phyloP scores from a whole-genome alignment of 306 rosid genomes.

The Erythrophleum fordii region DNA sequence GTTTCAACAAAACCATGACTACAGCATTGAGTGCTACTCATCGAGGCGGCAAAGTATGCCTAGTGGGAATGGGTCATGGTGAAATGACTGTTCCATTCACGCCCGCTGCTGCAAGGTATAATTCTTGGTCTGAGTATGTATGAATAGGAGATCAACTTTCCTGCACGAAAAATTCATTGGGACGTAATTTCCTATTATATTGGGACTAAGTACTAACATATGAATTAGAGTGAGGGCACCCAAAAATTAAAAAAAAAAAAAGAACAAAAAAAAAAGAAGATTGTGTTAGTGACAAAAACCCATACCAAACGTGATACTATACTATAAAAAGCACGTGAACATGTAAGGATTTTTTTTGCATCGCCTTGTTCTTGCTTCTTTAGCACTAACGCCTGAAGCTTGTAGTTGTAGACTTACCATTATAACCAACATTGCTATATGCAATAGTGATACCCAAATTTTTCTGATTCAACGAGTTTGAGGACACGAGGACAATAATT shows the following conservation, averaged over 20 bases:
- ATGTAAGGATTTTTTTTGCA: not conserved
- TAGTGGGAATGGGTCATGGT: conserved; percentile 81
- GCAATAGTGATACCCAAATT: not conserved
- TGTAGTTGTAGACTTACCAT: not conserved
- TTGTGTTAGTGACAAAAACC: too few relatives aligned
- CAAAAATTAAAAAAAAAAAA: too few relatives aligned
- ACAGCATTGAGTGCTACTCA: conserved; percentile 77
- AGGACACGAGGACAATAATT: not conserved
- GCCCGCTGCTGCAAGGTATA: conserved; percentile 80
- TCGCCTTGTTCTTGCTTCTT: not conserved
- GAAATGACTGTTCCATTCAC: conserved; percentile 89
- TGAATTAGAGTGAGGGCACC: too few relatives aligned
- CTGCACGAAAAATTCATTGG: not conserved
- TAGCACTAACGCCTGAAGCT: not conserved
- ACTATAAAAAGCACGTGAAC: not conserved
- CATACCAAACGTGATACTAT: not conserved
- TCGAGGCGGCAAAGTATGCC: conserved; percentile 89
- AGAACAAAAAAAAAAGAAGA: too few relatives aligned
- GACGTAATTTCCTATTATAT: not conserved
- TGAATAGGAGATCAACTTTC: not conserved
- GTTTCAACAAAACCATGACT: conserved; percentile 87
- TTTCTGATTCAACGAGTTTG: not conserved
- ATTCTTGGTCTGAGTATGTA: not conserved
- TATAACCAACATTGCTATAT: not conserved
- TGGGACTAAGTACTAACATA: too few relatives aligned